phyloP scores from a whole-genome alignment of 1,139 yeast species.

The Scheffersomyces insectosa region DNA sequence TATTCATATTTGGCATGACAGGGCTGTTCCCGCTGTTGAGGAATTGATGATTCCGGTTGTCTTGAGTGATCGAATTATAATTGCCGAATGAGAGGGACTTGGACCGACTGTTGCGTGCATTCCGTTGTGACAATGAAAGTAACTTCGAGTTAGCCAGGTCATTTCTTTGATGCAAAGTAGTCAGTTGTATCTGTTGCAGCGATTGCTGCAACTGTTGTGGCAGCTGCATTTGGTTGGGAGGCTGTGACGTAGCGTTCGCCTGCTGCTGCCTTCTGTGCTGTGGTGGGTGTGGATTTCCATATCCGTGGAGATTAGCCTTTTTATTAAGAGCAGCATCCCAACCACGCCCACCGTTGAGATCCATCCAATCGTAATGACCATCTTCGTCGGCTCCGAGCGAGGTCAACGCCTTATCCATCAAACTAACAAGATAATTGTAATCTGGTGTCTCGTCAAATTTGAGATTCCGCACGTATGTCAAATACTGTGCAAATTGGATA shows the following conservation, averaged over 20 bases:
- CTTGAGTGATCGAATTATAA: conserved; percentile 31
- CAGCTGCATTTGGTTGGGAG: conserved; percentile 24
- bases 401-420: conserved; percentile 45
- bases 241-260: conserved; percentile 29
- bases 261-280: conserved; percentile 46
- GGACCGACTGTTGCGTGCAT: conserved; percentile 6
- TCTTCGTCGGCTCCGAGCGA: conserved; percentile 40
- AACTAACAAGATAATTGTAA: conserved; percentile 49
- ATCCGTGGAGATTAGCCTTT: conserved; percentile 80
- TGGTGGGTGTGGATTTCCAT: conserved; percentile 72
- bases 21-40: conserved; percentile 7
- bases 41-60: conserved; percentile 18
- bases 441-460: conserved; percentile 80
- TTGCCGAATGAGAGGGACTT: conserved; percentile 23
- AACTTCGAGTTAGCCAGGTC: conserved; percentile 8
- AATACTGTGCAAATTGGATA: conserved; percentile 74
- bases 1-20: conserved; percentile 4
- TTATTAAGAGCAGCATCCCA: conserved; percentile 81
- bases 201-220: conserved; percentile 10
- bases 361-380: conserved; percentile 85
- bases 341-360: conserved; percentile 75
- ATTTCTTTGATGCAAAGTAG: conserved; percentile 8
- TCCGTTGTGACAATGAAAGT: background rate
- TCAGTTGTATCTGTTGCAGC: conserved; percentile 6
- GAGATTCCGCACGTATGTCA: conserved; percentile 68